A percentile compares a stretch with the other conserved stretches of the same genome.
Conservation (phyloP, 768 basidiomycete species). For the Trametes sanguinea region DNA sequence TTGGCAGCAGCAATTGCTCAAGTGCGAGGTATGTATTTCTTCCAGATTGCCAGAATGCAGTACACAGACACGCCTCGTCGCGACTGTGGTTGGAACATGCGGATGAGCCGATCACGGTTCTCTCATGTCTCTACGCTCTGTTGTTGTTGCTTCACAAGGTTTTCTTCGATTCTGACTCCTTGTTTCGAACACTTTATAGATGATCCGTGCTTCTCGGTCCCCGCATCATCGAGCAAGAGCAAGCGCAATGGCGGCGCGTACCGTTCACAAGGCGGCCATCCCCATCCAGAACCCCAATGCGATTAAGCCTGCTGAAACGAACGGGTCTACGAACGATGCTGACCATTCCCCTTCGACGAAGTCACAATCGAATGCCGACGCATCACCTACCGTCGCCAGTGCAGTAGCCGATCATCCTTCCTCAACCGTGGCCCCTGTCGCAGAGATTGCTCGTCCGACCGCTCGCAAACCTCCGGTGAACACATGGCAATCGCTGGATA, state of each 20-base stretch:
- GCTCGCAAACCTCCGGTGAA: constrained; percentile 67
- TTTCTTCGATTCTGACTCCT: constrained; percentile 21
- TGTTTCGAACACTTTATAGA: constrained; percentile 43
- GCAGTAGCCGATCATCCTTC: constrained; percentile 64
- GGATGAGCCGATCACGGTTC: no score
- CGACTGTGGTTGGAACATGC: constrained; percentile 7
- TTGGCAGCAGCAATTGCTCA: constrained; percentile 93
- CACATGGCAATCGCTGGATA: constrained; percentile 90
- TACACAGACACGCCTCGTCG: constrained; percentile 4
- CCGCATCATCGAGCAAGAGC: constrained; percentile 94
- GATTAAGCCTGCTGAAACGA: constrained; percentile 49
- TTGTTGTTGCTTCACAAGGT: no score
- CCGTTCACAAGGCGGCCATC: constrained; percentile 83
- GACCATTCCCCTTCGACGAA: constrained; percentile 26
- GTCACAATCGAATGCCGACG: constrained; percentile 28
- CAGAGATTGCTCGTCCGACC: constrained; percentile 65
- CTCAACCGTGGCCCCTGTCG: constrained; percentile 72
- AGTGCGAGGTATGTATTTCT: constrained; percentile 77
- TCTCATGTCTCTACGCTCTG: no score
- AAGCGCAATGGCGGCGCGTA: constrained; percentile 92
- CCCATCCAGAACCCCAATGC: constrained; percentile 90
- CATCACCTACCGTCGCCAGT: constrained; percentile 38
- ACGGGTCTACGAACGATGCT: constrained; percentile 32
- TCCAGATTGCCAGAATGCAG: background rate
- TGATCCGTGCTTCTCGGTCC: constrained; percentile 81